Percentiles rank a stretch among this genome's conserved stretches.
These are phyloP conservation scores for Linum trigynum DNA, from an alignment of 345 rosid genomes.

Conservation along the genomic window DNA sequence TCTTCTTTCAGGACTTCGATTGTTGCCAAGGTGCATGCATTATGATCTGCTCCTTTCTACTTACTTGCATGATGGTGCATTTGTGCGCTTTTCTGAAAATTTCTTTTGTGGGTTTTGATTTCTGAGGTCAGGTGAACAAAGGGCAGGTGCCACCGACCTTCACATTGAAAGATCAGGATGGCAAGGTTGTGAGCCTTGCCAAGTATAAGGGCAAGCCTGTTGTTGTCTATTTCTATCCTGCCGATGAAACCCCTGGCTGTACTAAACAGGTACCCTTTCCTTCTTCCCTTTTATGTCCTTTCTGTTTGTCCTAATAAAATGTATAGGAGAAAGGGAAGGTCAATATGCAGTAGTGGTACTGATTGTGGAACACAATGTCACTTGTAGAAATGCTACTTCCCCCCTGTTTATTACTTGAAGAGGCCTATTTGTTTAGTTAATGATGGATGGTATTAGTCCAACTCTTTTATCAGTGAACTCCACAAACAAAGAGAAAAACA, in stretches of 20 bases:
- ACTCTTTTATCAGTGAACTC: no score
- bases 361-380: no score
- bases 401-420: no score
- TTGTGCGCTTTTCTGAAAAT: background rate
- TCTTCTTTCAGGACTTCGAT: slow-evolving; percentile 31
- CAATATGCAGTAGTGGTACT: no score
- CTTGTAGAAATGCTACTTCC: no score
- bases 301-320: background rate
- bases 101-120: background rate
- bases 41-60: background rate
- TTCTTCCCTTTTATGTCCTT: background rate
- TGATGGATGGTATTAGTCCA: no score
- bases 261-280: slow-evolving; percentile 62
- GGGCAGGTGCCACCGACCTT: slow-evolving; percentile 71
- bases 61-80: background rate
- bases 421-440: no score
- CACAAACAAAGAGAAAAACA: no score
- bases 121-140: slow-evolving; percentile 48
- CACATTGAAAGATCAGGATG: slow-evolving; percentile 84
- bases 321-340: no score
- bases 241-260: slow-evolving; percentile 93
- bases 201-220: slow-evolving; percentile 92
- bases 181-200: slow-evolving; percentile 59
- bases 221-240: slow-evolving; percentile 88
- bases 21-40: slow-evolving; percentile 70